Evolutionary conservation across 73 alveolate genomes (phyloP).

Genomic region (Paramecium caudatum): DNA sequence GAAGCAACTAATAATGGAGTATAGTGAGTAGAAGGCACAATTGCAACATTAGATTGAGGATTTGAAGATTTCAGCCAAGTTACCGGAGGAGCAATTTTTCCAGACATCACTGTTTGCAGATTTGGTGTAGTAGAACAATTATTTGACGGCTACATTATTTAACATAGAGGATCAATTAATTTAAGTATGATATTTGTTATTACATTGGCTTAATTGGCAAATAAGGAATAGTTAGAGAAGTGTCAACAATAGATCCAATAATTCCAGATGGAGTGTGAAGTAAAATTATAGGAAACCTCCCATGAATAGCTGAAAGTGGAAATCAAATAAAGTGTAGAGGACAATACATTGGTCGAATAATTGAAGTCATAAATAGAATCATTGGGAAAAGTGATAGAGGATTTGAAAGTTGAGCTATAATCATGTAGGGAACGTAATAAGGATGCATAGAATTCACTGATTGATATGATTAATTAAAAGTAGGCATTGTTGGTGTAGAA

Average conservation of each 20-base stretch:
- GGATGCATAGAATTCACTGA: background rate
- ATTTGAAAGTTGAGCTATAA: conserved; percentile 17
- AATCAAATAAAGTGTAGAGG: background rate
- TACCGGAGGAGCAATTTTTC: conserved; percentile 22
- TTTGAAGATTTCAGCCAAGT: background rate
- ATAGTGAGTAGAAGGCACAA: conserved; percentile 9
- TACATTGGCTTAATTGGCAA: background rate
- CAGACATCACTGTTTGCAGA: conserved; percentile 20
- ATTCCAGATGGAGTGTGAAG: background rate
- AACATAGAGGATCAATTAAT: background rate
- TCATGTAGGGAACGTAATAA: conserved; percentile 41
- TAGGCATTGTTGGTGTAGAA: background rate
- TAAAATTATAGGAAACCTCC: background rate
- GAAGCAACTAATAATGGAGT: conserved; percentile 1
- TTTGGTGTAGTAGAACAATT: conserved; percentile 30
- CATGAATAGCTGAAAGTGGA: background rate
- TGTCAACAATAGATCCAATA: background rate
- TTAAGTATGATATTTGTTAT: background rate
- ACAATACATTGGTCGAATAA: background rate
- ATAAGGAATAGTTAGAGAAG: conserved; percentile 5
- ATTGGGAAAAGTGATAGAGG: conserved; percentile 23
- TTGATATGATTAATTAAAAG: background rate
- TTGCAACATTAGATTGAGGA: conserved; percentile 20
- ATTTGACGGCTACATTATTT: conserved; percentile 12
- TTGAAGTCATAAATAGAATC: conserved; percentile 22